Evolutionary conservation across 2,329 filamentous ascomycete genomes (phyloP), one percentile per base, ranked within the genome.

Genomic region (Hysterium pulicare): DNA sequence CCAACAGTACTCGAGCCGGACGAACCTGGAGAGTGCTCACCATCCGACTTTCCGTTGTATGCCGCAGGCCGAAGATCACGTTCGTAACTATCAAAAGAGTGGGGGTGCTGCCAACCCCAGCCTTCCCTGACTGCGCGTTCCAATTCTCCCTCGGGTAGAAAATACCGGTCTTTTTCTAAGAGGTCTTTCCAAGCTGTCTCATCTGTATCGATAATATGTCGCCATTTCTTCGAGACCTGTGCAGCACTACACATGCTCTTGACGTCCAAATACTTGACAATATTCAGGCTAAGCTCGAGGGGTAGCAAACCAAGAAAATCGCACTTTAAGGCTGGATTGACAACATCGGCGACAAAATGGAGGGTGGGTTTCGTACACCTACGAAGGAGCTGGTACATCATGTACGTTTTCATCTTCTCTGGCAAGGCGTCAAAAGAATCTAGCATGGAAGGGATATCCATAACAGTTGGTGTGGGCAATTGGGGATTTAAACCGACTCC

Each of bases 71-170:
- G 88, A 37, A 96, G 68, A 61, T 98, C 90, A 44, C 81, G 78
- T 66, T 98, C 93, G 42, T 78, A 88, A 19, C 86, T 88, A 40
- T 87, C 79, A 3, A 76, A 67, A 0, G 86, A 86, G 42, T 82
- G 79, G 0, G 90, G 88, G 60, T 91, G 88, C 63, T 98, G 93
- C 90, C 93, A 98, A 11, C 90, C 93, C 93, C 93, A 98, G 11
- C 93, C 93, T 71, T 97, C 88, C 32, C 76, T 74, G 42, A 97
- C 90, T 22, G 93, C 90, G 54, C 84, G 84, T 50, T 88, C 83
- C 19, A 98, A 75, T 66, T 98, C 93, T 15, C 87, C 88, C 1
- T 83, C 75, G 0, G 89, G 84, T 2, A 98, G 73, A 21, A 73
- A 72, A 64, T 87, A 96, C 0, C 89, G 89, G 62, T 96, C 90